These are phyloP conservation scores for Zygosaccharomyces pseudobailii DNA, from an alignment of 1,139 yeast species.

Conservation along the genomic window DNA sequence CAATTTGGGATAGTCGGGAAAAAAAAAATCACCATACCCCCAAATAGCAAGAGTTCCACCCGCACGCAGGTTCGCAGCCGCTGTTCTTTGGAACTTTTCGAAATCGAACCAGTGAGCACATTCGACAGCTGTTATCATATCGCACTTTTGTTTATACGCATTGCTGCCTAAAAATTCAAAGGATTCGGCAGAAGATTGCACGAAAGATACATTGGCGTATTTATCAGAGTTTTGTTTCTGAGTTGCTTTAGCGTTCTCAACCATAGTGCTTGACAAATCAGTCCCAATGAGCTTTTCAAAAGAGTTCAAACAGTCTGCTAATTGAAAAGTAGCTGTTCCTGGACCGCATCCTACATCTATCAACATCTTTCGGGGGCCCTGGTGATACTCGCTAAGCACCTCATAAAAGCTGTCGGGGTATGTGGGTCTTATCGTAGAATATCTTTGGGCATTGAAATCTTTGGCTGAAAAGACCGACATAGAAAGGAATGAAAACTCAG, in stretches of 20 bases:
- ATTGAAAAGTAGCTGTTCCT: constrained; percentile 62
- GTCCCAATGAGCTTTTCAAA: constrained; percentile 55
- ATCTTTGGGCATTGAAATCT: constrained; percentile 48
- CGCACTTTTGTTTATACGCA: constrained; percentile 39
- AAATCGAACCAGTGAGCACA: constrained; percentile 74
- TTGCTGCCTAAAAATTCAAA: constrained; percentile 25
- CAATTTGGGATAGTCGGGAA: constrained; percentile 29
- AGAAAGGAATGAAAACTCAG: neutral
- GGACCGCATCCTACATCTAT: constrained; percentile 81
- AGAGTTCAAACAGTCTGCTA: constrained; percentile 32
- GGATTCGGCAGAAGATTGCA: constrained; percentile 34
- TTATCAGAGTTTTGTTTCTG: constrained; percentile 12
- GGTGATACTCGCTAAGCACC: constrained; percentile 37
- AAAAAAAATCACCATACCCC: constrained; percentile 64
- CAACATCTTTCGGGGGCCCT: constrained; percentile 34
- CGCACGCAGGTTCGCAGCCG: constrained; percentile 47
- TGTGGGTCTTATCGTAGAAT: constrained; percentile 52
- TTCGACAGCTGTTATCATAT: constrained; percentile 66
- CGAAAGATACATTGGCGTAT: constrained; percentile 21
- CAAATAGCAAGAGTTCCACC: constrained; percentile 69
- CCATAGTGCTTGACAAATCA: constrained; percentile 62
- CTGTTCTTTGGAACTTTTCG: constrained; percentile 47
- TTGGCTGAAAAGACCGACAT: constrained; percentile 67
- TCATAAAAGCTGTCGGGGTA: constrained; percentile 47
- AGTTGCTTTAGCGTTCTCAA: constrained; percentile 42